Conservation (phyloP, 768 basidiomycete genomes). For the Russula olivacea region DNA sequence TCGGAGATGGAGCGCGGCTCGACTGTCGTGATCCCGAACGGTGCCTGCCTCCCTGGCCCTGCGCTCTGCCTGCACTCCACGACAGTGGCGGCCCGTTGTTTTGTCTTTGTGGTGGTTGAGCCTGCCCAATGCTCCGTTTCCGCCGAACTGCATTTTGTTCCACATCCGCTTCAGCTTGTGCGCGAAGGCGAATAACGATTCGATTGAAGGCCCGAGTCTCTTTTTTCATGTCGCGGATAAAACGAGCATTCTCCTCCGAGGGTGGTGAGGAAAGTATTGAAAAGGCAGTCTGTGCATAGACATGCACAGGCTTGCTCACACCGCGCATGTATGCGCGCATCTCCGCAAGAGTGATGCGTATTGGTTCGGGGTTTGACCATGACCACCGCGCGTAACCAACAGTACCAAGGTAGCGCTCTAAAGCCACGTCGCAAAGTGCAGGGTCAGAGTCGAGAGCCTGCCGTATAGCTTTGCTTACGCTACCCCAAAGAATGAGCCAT, state of each 20-base stretch:
- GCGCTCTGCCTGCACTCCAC: constrained; percentile 22
- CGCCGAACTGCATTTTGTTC: constrained; percentile 20
- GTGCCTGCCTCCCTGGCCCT: constrained; percentile 4
- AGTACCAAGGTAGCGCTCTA: constrained; percentile 62
- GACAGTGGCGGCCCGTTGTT: constrained; percentile 20
- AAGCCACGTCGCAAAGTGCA: constrained; percentile 52
- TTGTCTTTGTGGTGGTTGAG: constrained; percentile 12
- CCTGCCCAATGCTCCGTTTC: constrained; percentile 13
- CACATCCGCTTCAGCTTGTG: constrained; percentile 65
- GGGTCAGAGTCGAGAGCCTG: constrained; percentile 43
- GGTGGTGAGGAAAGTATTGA: constrained; percentile 48
- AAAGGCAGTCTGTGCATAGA: constrained; percentile 57
- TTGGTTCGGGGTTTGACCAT: constrained; percentile 47
- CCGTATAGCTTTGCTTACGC: constrained; percentile 49
- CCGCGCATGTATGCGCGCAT: constrained; percentile 75
- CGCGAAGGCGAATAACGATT: constrained; percentile 71
- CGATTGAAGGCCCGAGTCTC: constrained; percentile 73
- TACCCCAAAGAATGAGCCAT: constrained; percentile 54
- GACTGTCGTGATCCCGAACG: constrained; percentile 38
- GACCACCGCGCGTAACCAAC: constrained; percentile 71
- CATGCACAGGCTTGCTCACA: constrained; percentile 67
- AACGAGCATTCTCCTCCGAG: constrained; percentile 36
- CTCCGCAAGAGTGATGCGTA: constrained; percentile 67
- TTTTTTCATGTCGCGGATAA: constrained; percentile 48
- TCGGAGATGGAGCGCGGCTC: constrained; percentile 66